Base-by-base conservation (phyloP, 169 alveolate species). In the Plasmodium vivax region DNA sequence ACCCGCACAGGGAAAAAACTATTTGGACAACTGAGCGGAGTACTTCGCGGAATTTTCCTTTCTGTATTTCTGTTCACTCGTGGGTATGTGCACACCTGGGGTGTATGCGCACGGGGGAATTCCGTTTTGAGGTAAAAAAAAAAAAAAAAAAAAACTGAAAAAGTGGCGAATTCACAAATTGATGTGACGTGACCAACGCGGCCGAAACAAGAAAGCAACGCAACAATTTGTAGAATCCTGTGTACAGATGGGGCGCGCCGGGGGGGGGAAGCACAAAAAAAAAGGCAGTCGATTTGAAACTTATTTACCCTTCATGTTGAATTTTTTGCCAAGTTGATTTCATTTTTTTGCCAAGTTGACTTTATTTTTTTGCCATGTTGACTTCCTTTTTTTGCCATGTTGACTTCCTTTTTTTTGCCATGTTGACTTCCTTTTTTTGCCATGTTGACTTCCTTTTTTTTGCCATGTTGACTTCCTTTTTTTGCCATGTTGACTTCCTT, bases 51-150 rank as follows among this genome's bases (percentile, higher is more conserved):
- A 62, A 62, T 1, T 62, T 62, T 62, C n/a, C 36, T 62, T 62
- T 62, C 10, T 19, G 77, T 23, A 62, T 62, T 62, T 62, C 36
- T 62, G 77, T 62, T 62, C 77, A 62, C 16, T 62, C 16, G 32
- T 62, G n/a, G 16, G 10, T 8, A 62, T 27, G 77, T 27, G 77
- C 77, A 27, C 36, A 62, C 36, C 77, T 23, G 77, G 32, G 36
- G 77, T 62, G 77, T 62, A 62, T 62, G 36, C 77, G 77, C 30
- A 38, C 30, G 77, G 14, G 77, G 77, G 75, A 62, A 62, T 62
- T 62, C 77, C 77, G 36, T 62, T 62, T 62, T 62, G 77, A 27
- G 77, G 77, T n/a, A 62, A 62, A 62, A 62, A 62, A 62, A 62
- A 62, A 62, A 62, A 62, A 62, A 62, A 62, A 62, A 62, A 62